Conservation (phyloP, 108 stramenopile genomes). For the Cyclotella cryptica region DNA sequence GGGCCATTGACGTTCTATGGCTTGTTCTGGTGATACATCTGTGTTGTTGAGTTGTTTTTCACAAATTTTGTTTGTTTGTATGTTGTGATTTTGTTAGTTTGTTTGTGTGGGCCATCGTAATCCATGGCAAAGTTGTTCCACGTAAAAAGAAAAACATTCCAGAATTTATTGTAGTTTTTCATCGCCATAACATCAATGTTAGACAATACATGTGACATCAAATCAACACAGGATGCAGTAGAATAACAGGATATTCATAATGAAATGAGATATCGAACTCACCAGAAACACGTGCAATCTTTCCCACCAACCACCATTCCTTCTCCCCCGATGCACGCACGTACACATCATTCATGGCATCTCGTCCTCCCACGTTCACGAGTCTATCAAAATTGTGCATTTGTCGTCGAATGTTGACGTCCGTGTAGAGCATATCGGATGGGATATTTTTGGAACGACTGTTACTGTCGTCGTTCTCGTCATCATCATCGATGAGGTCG, state of each 20-base stretch:
- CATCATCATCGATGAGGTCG: conserved; percentile 59
- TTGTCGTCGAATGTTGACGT: conserved; percentile 65
- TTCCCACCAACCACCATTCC: conserved; percentile 77
- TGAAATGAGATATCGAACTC: neutral
- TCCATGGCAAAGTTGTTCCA: too few species aligned
- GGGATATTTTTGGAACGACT: conserved; percentile 24
- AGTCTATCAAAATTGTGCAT: conserved; percentile 60
- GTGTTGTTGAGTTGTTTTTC: neutral
- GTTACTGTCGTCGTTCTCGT: conserved; percentile 43
- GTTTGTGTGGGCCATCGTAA: too few species aligned
- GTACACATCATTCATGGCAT: conserved; percentile 77
- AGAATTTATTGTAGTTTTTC: too few species aligned
- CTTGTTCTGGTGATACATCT: conserved; percentile 73
- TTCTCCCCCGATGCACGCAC: conserved; percentile 52
- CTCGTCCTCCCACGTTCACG: conserved; percentile 62
- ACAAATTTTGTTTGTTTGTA: neutral
- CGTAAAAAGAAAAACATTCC: too few species aligned
- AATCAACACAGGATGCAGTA: too few species aligned
- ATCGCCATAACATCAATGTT: too few species aligned
- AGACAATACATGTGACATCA: neutral
- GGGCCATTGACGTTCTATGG: conserved; percentile 73
- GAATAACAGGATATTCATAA: neutral
- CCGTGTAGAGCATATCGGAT: conserved; percentile 75
- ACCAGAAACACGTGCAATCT: conserved; percentile 70
- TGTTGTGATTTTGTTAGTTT: too few species aligned